Percentiles rank a stretch among this genome's conserved stretches.
Evolutionary conservation across 225 moss, liverwort and hornwort species (phyloP).

Genomic region (Pseudoscleropodium purum): DNA sequence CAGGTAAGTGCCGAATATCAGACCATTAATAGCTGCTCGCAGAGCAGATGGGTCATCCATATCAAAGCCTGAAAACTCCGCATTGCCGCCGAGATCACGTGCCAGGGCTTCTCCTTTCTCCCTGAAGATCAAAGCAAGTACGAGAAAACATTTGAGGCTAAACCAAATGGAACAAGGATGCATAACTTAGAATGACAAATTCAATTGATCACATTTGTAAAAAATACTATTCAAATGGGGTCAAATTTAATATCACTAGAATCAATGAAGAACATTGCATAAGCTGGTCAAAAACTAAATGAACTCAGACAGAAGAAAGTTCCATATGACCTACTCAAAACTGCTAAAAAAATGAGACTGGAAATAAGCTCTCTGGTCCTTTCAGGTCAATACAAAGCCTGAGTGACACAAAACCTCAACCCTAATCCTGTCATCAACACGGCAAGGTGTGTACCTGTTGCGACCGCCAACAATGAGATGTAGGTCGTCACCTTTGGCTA

Average conservation of each 20-base stretch:
- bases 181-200: not conserved
- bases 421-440: not conserved
- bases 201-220: not conserved
- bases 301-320: not conserved
- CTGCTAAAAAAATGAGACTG: not conserved
- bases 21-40: conserved; percentile 47
- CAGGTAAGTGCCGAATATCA: not conserved
- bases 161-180: not conserved
- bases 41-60: conserved; percentile 47
- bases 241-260: not conserved
- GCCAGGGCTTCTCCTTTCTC: conserved; percentile 63
- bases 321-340: not conserved
- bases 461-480: conserved; percentile 76
- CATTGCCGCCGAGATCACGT: conserved; percentile 38
- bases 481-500: conserved; percentile 46
- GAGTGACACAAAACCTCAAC: not conserved
- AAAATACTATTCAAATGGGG: not conserved
- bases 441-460: conserved; percentile 35
- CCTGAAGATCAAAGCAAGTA: conserved; percentile 13
- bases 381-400: not conserved
- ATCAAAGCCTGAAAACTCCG: conserved; percentile 51
- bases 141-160: not conserved
- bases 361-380: not conserved
- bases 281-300: not conserved
- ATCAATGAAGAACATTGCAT: not conserved